phyloP scores from a whole-genome alignment of 805 yeast genomes.

The Teunomyces stri region DNA sequence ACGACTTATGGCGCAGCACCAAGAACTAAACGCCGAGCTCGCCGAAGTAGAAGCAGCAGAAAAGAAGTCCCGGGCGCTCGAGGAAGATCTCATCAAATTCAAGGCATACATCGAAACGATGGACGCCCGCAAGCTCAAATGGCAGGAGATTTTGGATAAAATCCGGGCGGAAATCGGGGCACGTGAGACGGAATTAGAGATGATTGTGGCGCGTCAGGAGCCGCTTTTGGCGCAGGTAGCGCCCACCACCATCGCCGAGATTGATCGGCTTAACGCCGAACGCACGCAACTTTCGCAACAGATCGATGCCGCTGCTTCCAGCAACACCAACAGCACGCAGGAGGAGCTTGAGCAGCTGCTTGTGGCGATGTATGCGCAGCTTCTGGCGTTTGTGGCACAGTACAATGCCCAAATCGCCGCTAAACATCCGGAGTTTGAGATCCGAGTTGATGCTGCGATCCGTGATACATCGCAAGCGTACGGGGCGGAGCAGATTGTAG shows the following conservation, averaged over 20 bases:
- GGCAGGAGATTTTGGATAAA: conserved; percentile 60
- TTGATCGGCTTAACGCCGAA: conserved; percentile 62
- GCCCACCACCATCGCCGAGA: conserved; percentile 60
- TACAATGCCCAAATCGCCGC: background rate
- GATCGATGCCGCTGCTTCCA: conserved; percentile 46
- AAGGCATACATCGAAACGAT: conserved; percentile 68
- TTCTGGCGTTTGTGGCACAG: background rate
- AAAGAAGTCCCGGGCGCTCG: conserved; percentile 60
- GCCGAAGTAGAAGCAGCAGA: conserved; percentile 50
- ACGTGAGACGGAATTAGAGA: conserved; percentile 41
- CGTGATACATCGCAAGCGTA: conserved; percentile 9
- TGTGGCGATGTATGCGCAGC: background rate
- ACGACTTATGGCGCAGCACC: conserved; percentile 36
- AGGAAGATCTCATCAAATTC: conserved; percentile 68
- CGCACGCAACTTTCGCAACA: conserved; percentile 56
- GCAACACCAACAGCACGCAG: conserved; percentile 45
- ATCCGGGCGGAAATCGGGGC: conserved; percentile 52
- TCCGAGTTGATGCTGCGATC: background rate
- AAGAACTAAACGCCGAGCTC: conserved; percentile 43
- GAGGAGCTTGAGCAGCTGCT: conserved; percentile 30
- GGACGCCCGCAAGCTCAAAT: conserved; percentile 60
- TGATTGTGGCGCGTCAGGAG: conserved; percentile 40
- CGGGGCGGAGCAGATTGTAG: conserved; percentile 38
- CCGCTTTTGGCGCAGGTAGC: conserved; percentile 47
- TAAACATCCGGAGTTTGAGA: background rate